These are phyloP conservation scores for Phaffia tasmanica DNA, from an alignment of 768 basidiomycete genomes.

Conservation along the genomic window DNA sequence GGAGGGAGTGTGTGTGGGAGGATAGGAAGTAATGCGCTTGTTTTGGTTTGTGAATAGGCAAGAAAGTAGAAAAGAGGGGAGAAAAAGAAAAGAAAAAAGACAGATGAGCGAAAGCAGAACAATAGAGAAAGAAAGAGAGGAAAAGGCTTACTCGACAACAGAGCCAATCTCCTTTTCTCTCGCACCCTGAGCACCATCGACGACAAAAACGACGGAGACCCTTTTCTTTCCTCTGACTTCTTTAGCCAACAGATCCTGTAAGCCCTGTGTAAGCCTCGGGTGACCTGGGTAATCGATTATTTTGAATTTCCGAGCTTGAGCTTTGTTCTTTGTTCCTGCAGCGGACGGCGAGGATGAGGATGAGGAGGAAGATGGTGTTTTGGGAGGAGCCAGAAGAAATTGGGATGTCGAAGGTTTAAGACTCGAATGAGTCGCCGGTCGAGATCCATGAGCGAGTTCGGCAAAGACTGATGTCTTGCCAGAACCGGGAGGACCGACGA, in stretches of 20 bases:
- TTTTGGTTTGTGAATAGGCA: neutral
- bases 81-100: neutral
- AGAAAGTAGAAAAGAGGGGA: neutral
- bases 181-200: slow-evolving; percentile 7
- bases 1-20: slow-evolving; percentile 20
- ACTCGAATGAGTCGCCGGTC: slow-evolving; percentile 10
- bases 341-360: neutral
- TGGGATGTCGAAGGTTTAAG: slow-evolving; percentile 14
- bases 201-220: slow-evolving; percentile 23
- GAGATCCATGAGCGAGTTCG: slow-evolving; percentile 13
- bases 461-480: slow-evolving; percentile 24
- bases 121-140: neutral
- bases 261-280: slow-evolving; percentile 3
- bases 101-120: neutral
- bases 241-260: slow-evolving; percentile 2
- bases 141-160: slow-evolving; percentile 19
- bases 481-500: slow-evolving; percentile 18
- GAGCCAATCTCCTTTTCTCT: slow-evolving; percentile 21
- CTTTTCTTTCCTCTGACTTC: slow-evolving; percentile 13
- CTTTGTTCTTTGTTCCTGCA: neutral
- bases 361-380: neutral
- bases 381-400: slow-evolving; percentile 17
- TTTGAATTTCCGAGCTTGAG: slow-evolving; percentile 11
- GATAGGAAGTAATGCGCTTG: slow-evolving; percentile 17
- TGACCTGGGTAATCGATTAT: slow-evolving; percentile 24